Conservation (phyloP, 208 protist species). For the Trichomonas gallinae region DNA sequence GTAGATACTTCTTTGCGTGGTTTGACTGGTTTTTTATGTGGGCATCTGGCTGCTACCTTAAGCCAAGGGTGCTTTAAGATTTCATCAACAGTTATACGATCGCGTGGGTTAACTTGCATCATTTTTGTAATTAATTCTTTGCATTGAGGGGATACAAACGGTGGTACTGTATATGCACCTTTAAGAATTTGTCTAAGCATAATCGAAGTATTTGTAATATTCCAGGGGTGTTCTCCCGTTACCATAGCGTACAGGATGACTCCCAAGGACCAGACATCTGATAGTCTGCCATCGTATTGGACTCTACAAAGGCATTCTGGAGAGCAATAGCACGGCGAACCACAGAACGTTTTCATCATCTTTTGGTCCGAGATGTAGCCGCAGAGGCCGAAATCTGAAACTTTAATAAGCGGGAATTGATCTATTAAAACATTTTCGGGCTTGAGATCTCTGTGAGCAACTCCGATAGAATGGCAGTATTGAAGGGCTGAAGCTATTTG, state of each 20-base stretch:
- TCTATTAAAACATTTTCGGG: neutral
- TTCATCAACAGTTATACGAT: neutral
- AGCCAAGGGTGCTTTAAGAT: neutral
- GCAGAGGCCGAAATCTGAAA: neutral
- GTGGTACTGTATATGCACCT: neutral
- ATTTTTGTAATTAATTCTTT: neutral
- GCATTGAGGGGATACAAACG: neutral
- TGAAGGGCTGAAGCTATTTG: neutral
- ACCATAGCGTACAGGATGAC: slow-evolving; percentile 12
- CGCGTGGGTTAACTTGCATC: neutral
- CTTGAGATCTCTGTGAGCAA: neutral
- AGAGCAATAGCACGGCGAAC: slow-evolving; percentile 5
- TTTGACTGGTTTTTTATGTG: neutral
- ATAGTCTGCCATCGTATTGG: neutral
- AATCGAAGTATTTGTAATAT: neutral
- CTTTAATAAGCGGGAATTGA: neutral
- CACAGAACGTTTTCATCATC: slow-evolving; percentile 16
- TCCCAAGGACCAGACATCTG: neutral
- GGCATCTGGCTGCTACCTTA: neutral
- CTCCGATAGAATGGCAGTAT: neutral
- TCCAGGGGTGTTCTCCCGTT: slow-evolving; percentile 13
- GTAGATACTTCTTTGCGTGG: neutral
- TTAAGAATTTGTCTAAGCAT: neutral
- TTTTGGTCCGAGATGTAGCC: neutral
- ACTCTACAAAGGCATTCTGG: neutral